Evolutionary conservation across 2,329 filamentous ascomycete genomes (phyloP), one percentile per base, ranked within the genome.

Genomic region (Cryphonectria parasitica): DNA sequence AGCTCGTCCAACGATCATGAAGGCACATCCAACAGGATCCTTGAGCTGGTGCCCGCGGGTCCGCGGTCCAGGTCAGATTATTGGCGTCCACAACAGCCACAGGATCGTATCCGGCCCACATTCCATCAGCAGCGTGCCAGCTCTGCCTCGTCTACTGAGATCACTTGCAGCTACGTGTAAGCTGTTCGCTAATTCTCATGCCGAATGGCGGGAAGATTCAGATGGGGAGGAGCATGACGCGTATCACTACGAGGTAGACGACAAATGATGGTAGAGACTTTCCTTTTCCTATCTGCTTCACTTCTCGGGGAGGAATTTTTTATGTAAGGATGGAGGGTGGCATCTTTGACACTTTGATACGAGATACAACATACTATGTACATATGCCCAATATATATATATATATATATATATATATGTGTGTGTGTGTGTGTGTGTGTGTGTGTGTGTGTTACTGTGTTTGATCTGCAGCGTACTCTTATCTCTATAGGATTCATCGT

Each of bases 91-190:
- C n/a, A n/a, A n/a, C n/a, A n/a, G n/a, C n/a, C n/a, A n/a, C n/a
- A n/a, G n/a, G n/a, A n/a, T n/a, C n/a, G n/a, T n/a, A n/a, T n/a
- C n/a, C n/a, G n/a, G n/a, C n/a, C n/a, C n/a, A n/a, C n/a, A n/a
- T n/a, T n/a, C n/a, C n/a, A n/a, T n/a, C n/a, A n/a, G n/a, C n/a
- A n/a, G n/a, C n/a, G n/a, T n/a, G n/a, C n/a, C n/a, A n/a, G n/a
- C n/a, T n/a, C n/a, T n/a, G n/a, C n/a, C n/a, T n/a, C n/a, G n/a
- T 70, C 71, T 1, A 72, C 64, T 15, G 61, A 67, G 8, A 75
- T 77, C 8, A 60, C 72, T 8, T 77, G 76, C 72, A 69, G 68
- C 1, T 90, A 90, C 74, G 39, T 15, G 39, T 67, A 61, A 31
- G 31, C 11, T n/a, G 10, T 49, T 1, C 8, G 11, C 7, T 36